Evolutionary conservation across 768 basidiomycete species (phyloP).

Genomic region (Auriscalpium microsporum): DNA sequence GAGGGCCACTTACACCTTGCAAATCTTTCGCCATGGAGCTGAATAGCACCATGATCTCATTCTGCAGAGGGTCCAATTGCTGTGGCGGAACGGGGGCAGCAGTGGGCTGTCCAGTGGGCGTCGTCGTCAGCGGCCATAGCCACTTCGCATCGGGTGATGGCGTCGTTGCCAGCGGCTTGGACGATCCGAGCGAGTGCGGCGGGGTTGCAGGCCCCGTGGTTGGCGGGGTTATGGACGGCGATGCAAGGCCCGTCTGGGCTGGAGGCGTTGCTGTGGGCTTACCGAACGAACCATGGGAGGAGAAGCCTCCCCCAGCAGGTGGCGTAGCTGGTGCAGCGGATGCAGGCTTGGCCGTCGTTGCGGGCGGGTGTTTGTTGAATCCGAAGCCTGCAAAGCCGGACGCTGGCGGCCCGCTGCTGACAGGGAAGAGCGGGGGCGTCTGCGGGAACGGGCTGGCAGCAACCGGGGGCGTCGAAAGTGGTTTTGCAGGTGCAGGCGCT

Average conservation of each 20-base stretch:
- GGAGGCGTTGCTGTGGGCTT: too few relatives aligned
- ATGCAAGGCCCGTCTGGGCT: too few relatives aligned
- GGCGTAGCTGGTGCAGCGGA: constrained; percentile 1
- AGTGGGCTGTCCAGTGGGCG: too few relatives aligned
- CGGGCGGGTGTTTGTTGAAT: too few relatives aligned
- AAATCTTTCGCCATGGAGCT: constrained; percentile 42
- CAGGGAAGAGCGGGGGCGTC: background rate
- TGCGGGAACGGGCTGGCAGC: background rate
- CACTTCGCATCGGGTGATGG: too few relatives aligned
- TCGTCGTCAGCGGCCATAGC: too few relatives aligned
- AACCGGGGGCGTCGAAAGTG: background rate
- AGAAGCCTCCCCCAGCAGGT: background rate
- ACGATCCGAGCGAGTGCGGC: too few relatives aligned
- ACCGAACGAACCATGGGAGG: too few relatives aligned
- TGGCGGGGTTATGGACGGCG: too few relatives aligned
- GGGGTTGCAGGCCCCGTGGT: too few relatives aligned
- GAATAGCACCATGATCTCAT: constrained; percentile 49
- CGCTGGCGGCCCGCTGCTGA: background rate
- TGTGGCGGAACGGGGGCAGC: constrained; percentile 16
- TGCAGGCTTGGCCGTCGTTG: background rate
- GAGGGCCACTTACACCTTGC: constrained; percentile 40
- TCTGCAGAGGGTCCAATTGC: constrained; percentile 58
- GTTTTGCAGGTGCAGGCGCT: background rate
- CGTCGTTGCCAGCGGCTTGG: too few relatives aligned
- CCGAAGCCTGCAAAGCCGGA: too few relatives aligned